Evolutionary conservation across 2,329 filamentous ascomycete genomes (phyloP).

Genomic region (Hymenoscyphus occultus): DNA sequence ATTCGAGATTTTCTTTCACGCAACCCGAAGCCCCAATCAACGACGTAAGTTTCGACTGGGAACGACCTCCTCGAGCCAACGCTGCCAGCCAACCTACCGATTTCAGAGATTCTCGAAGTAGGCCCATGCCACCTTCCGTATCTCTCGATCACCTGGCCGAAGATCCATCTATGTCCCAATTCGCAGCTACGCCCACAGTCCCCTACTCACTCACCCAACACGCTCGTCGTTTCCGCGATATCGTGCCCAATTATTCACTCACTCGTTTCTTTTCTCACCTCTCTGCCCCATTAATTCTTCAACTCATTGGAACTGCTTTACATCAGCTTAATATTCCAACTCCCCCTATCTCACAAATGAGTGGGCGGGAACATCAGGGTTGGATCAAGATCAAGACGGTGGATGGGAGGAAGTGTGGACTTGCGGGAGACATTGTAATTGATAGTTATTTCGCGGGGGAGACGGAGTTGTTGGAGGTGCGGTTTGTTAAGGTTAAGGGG

Average conservation of each 20-base stretch:
- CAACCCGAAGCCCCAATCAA: conserved; percentile 76
- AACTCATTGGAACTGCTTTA: conserved; percentile 76
- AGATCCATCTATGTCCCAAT: conserved; percentile 84
- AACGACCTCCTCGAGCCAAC: conserved; percentile 54
- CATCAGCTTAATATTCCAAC: conserved; percentile 82
- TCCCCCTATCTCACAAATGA: conserved; percentile 43
- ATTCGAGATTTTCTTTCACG: conserved; percentile 66
- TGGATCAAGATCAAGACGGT: conserved; percentile 71
- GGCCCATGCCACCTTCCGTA: conserved; percentile 23
- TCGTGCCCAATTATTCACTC: conserved; percentile 81
- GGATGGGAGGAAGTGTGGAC: conserved; percentile 67
- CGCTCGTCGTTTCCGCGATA: conserved; percentile 84
- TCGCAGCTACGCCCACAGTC: conserved; percentile 73
- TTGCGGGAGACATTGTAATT: conserved; percentile 73
- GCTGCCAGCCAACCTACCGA: conserved; percentile 44
- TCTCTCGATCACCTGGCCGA: conserved; percentile 68
- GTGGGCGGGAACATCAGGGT: conserved; percentile 53
- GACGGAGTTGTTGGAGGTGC: conserved; percentile 71
- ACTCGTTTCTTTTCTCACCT: conserved; percentile 90
- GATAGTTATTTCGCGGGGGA: conserved; percentile 59
- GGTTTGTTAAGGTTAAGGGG: conserved; percentile 91
- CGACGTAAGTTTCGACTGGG: conserved; percentile 84
- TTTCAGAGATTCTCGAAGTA: conserved; percentile 24
- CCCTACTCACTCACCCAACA: conserved; percentile 85
- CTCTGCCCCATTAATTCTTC: conserved; percentile 69